These are phyloP conservation scores for Euphorbia pulcherrima DNA, from an alignment of 345 rosid species.

Conservation along the genomic window DNA sequence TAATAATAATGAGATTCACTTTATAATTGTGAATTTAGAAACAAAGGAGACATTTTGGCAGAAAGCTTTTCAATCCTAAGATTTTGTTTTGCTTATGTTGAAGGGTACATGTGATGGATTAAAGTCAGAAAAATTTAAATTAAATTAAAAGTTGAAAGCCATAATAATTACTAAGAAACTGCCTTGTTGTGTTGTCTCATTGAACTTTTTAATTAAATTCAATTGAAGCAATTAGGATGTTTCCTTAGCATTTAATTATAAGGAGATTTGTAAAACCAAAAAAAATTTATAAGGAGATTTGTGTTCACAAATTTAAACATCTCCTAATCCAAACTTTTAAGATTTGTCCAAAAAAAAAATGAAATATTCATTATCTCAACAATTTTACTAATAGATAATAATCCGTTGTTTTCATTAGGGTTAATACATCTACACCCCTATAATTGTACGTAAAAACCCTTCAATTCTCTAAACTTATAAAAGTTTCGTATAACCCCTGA, in stretches of 20 bases:
- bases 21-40: background rate
- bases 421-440: too few relatives aligned
- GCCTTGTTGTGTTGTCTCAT: constrained; percentile 17
- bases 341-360: background rate
- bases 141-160: background rate
- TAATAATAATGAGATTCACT: background rate
- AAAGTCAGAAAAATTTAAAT: constrained; percentile 25
- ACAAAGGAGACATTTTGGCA: constrained; percentile 27
- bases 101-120: constrained; percentile 19
- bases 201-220: constrained; percentile 2
- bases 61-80: constrained; percentile 28
- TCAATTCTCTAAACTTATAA: too few relatives aligned
- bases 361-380: too few relatives aligned
- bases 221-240: constrained; percentile 11
- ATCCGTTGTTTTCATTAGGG: too few relatives aligned
- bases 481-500: too few relatives aligned
- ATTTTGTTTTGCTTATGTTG: constrained; percentile 34
- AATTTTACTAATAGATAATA: background rate
- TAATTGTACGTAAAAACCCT: too few relatives aligned
- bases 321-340: constrained; percentile 9
- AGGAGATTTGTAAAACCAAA: too few relatives aligned
- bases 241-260: constrained; percentile 4
- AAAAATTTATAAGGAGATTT: background rate
- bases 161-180: constrained; percentile 20
- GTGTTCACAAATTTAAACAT: background rate